A percentile compares a stretch with the other conserved stretches of the same genome.
These are phyloP conservation scores for Aschersonia sp. DNA, from an alignment of 2,329 filamentous ascomycete species.

Conservation along the genomic window DNA sequence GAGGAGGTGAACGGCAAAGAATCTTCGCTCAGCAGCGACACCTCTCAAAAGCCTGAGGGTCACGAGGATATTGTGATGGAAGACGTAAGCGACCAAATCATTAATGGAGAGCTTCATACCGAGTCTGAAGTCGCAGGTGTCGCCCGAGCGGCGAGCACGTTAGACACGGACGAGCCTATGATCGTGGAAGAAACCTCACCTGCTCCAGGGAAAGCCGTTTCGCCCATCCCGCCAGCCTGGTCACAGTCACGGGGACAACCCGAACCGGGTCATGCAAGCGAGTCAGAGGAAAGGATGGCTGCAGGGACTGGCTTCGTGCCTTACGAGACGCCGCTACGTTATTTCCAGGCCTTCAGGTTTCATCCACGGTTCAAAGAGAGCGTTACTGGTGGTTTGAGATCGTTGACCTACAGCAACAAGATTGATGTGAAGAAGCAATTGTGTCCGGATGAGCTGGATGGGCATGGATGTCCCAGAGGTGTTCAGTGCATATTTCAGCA, in stretches of 20 bases:
- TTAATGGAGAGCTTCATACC: neutral
- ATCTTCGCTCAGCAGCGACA: neutral
- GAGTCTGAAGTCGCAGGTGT: no score
- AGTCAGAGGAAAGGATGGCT: no score
- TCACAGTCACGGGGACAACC: no score
- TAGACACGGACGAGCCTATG: no score
- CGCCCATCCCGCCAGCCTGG: no score
- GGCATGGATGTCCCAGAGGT: constrained; percentile 57
- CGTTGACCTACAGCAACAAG: constrained; percentile 84
- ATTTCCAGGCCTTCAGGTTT: constrained; percentile 81
- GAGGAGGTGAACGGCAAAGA: neutral
- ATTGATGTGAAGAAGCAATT: constrained; percentile 64
- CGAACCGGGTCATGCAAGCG: no score
- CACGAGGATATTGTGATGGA: constrained; percentile 7
- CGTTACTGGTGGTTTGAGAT: constrained; percentile 66
- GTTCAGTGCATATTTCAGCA: constrained; percentile 64
- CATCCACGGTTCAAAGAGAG: constrained; percentile 61
- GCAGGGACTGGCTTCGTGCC: constrained; percentile 25
- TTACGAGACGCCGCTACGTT: constrained; percentile 71
- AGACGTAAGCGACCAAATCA: constrained; percentile 10
- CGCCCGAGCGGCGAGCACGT: no score
- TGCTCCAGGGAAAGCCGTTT: no score
- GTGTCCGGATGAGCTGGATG: constrained; percentile 62
- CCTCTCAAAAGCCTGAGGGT: constrained; percentile 4
- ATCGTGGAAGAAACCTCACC: no score